A percentile compares a stretch with the other conserved stretches of the same genome.
These are phyloP conservation scores for Sideroxylon spinosum DNA, from an alignment of 179 eudicot genomes.

Conservation along the genomic window DNA sequence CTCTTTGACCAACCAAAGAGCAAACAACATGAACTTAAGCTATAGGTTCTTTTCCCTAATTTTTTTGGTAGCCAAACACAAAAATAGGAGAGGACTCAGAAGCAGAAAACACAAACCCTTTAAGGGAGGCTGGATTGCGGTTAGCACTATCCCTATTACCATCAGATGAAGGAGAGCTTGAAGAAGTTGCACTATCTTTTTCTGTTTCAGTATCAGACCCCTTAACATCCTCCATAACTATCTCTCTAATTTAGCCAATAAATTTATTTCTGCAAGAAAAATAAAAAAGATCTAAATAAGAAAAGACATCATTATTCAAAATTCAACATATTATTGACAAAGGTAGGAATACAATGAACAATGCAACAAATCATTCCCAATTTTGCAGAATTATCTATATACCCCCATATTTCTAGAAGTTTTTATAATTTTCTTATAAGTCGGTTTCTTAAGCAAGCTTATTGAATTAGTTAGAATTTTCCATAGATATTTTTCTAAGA, in stretches of 20 bases:
- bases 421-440: too few species aligned
- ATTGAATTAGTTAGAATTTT: too few species aligned
- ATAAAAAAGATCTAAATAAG: too few species aligned
- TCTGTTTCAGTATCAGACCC: background rate
- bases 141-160: background rate
- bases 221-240: conserved; percentile 9
- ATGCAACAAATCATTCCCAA: too few species aligned
- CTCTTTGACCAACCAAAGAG: background rate
- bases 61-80: background rate
- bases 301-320: too few species aligned
- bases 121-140: background rate
- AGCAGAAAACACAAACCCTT: conserved; percentile 13
- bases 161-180: background rate
- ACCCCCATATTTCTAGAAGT: too few species aligned
- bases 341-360: background rate
- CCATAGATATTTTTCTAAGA: too few species aligned
- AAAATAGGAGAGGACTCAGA: background rate
- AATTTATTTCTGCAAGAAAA: background rate
- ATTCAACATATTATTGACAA: background rate
- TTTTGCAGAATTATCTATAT: too few species aligned
- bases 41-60: background rate
- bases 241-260: conserved; percentile 1
- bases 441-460: too few species aligned
- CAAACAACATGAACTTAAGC: background rate
- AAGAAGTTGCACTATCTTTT: background rate